Conservation (phyloP, 1,284 basidiomycete genomes). For the Kwoniella shivajii region DNA sequence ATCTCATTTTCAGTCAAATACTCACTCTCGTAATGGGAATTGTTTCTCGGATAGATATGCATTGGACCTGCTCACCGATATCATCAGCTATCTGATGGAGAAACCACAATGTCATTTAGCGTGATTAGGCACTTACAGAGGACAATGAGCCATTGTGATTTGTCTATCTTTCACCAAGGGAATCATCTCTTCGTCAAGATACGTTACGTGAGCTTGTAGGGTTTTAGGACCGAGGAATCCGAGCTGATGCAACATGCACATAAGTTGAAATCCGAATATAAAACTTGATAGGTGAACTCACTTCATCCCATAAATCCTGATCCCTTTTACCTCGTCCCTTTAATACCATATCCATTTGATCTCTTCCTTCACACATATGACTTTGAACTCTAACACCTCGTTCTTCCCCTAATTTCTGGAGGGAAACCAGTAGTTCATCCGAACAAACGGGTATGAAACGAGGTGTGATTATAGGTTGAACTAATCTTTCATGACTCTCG, state of each 20-base stretch:
- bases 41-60: conserved; percentile 76
- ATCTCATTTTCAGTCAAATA: no score
- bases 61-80: conserved; percentile 60
- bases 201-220: conserved; percentile 83
- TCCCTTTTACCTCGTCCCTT: conserved; percentile 65
- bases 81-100: neutral
- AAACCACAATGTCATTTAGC: neutral
- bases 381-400: conserved; percentile 65
- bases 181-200: conserved; percentile 62
- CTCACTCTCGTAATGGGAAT: conserved; percentile 68
- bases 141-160: conserved; percentile 76
- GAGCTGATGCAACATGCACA: conserved; percentile 4
- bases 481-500: conserved; percentile 59
- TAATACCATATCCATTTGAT: conserved; percentile 71
- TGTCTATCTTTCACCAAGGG: conserved; percentile 59
- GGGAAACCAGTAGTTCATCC: conserved; percentile 63
- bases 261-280: neutral
- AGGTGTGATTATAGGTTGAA: conserved; percentile 78
- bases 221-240: conserved; percentile 65
- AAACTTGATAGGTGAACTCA: conserved; percentile 57
- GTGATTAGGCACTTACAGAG: conserved; percentile 54
- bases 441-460: conserved; percentile 81
- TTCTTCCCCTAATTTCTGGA: conserved; percentile 60
- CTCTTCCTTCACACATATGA: conserved; percentile 73
- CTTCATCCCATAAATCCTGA: conserved; percentile 70